phyloP scores from a whole-genome alignment of 192 early-diverging fungal species.

The Jimgerdemannia flammicorona region DNA sequence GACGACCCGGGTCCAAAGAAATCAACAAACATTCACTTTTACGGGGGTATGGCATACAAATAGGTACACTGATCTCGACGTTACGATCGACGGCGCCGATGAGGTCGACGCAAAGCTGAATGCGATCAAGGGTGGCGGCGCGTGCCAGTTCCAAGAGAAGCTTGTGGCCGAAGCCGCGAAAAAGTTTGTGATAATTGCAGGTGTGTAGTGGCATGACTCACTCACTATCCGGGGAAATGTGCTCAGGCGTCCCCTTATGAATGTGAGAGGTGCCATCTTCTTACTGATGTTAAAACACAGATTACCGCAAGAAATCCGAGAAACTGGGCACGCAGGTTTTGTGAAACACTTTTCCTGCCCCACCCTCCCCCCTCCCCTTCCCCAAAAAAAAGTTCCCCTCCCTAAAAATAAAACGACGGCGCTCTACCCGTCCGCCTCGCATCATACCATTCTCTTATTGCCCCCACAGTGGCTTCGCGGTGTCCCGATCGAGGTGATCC shows the following conservation, averaged over 20 bases:
- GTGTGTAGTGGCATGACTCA: conserved; percentile 7
- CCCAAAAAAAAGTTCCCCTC: no score
- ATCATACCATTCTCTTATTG: no score
- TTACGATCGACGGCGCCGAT: conserved; percentile 92
- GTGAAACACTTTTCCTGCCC: conserved; percentile 1
- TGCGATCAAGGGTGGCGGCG: conserved; percentile 95
- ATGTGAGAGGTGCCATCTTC: neutral
- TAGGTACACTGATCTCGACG: conserved; percentile 73
- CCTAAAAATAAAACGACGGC: no score
- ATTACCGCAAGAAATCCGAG: conserved; percentile 81
- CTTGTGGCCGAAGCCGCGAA: conserved; percentile 80
- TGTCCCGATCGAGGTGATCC: no score
- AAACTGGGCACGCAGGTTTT: conserved; percentile 64
- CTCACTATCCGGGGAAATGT: neutral
- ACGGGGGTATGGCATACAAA: neutral
- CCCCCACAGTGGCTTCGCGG: no score
- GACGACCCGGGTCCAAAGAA: neutral
- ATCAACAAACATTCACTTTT: neutral
- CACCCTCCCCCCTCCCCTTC: no score
- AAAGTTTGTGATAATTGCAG: conserved; percentile 84
- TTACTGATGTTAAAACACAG: conserved; percentile 26
- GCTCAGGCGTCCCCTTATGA: no score
- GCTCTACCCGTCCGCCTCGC: no score
- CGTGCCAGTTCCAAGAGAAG: conserved; percentile 92
- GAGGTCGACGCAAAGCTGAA: conserved; percentile 83